Evolutionary conservation across 2,329 filamentous ascomycete genomes (phyloP).

Genomic region (Fonsecaea monophora): DNA sequence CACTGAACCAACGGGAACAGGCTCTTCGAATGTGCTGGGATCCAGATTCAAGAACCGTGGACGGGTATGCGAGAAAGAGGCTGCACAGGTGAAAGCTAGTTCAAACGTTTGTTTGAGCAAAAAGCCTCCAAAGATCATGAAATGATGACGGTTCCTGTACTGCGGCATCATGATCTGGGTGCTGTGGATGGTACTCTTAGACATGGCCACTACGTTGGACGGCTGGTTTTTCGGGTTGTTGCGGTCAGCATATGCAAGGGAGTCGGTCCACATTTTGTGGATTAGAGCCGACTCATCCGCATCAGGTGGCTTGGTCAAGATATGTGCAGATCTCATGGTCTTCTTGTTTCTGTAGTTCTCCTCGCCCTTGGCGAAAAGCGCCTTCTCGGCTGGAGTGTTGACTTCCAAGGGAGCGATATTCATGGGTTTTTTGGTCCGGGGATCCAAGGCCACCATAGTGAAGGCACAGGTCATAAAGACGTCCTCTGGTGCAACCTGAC

Average conservation of each 20-base stretch:
- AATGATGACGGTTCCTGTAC: slow-evolving; percentile 70
- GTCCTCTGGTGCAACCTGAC: slow-evolving; percentile 63
- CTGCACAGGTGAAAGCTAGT: slow-evolving; percentile 76
- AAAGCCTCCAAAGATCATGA: slow-evolving; percentile 79
- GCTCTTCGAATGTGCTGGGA: slow-evolving; percentile 75
- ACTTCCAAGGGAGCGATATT: slow-evolving; percentile 66
- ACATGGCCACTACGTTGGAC: slow-evolving; percentile 66
- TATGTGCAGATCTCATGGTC: slow-evolving; percentile 63
- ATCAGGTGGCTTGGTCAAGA: slow-evolving; percentile 72
- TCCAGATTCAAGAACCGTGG: slow-evolving; percentile 76
- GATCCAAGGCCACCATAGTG: slow-evolving; percentile 78
- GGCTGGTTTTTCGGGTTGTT: slow-evolving; percentile 62
- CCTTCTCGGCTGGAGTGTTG: slow-evolving; percentile 70
- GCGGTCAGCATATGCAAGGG: slow-evolving; percentile 68
- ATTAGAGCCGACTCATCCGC: slow-evolving; percentile 74
- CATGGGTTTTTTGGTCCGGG: slow-evolving; percentile 69
- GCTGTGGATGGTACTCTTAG: slow-evolving; percentile 67
- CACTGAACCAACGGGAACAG: slow-evolving; percentile 76
- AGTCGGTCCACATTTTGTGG: slow-evolving; percentile 74
- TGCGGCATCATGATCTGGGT: slow-evolving; percentile 79
- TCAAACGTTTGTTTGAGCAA: slow-evolving; percentile 77
- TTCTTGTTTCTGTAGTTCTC: slow-evolving; percentile 72
- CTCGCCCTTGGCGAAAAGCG: slow-evolving; percentile 67
- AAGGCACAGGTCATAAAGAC: slow-evolving; percentile 74
- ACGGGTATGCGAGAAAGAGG: slow-evolving; percentile 71